Percentiles rank a stretch among this genome's conserved stretches.
These are phyloP conservation scores for Podaxis pistillaris DNA, from an alignment of 768 basidiomycete species.

Conservation along the genomic window DNA sequence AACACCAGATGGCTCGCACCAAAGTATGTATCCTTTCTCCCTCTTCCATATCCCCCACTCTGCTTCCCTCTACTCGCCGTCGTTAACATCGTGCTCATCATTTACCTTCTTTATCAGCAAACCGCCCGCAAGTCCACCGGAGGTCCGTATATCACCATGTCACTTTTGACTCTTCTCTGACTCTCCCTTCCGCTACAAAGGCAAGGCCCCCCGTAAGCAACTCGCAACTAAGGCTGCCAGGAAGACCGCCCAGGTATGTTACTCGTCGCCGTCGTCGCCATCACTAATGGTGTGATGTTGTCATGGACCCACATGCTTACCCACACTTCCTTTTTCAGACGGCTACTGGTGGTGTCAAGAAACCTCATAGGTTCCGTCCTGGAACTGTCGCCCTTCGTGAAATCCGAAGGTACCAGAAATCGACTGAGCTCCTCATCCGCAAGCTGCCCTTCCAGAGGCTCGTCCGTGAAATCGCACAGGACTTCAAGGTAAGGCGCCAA, in stretches of 20 bases:
- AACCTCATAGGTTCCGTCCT: constrained; percentile 96
- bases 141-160: constrained; percentile 52
- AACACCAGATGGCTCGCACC: constrained; percentile 74
- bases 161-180: constrained; percentile 24
- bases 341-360: constrained; percentile 97
- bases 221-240: constrained; percentile 95
- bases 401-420: constrained; percentile 98
- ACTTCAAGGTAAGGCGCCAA: constrained; percentile 72
- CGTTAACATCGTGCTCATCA: constrained; percentile 29
- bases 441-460: constrained; percentile 99
- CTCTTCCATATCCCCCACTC: constrained; percentile 20
- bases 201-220: constrained; percentile 91
- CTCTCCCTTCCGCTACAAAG: constrained; percentile 30
- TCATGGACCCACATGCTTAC: constrained; percentile 14
- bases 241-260: constrained; percentile 72
- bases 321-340: constrained; percentile 37
- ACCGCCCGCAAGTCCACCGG: constrained; percentile 99
- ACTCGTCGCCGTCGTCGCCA: constrained; percentile 26
- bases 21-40: constrained; percentile 50
- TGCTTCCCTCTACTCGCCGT: constrained; percentile 15
- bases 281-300: constrained; percentile 18
- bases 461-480: constrained; percentile 95
- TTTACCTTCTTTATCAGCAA: constrained; percentile 60
- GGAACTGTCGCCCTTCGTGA: constrained; percentile 99
- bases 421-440: constrained; percentile 97